Conservation (phyloP, 2,329 filamentous ascomycete genomes). For the Atkinsonella hypoxylon region DNA sequence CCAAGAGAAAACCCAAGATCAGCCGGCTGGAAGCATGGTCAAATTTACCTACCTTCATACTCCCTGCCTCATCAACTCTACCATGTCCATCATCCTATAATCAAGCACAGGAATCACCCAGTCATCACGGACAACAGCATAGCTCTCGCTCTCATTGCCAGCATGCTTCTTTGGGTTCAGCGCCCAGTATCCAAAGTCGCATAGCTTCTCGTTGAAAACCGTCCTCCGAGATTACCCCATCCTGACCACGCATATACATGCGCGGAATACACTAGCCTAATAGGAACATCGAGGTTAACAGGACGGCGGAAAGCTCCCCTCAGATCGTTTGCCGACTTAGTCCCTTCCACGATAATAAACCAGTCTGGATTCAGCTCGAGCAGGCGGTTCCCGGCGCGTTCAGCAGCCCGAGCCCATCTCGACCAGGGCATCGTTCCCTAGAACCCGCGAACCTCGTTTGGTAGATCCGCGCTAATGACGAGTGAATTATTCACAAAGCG, state of each 20-base stretch:
- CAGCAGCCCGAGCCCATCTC: conserved; percentile 51
- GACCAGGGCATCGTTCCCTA: conserved; percentile 60
- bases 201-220: conserved; percentile 49
- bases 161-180: conserved; percentile 54
- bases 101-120: conserved; percentile 52
- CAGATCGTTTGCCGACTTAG: conserved; percentile 55
- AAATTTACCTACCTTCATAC: background rate
- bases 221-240: conserved; percentile 49
- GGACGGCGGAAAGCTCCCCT: conserved; percentile 42
- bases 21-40: too few relatives aligned
- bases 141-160: conserved; percentile 44
- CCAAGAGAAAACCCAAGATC: too few relatives aligned
- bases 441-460: conserved; percentile 56
- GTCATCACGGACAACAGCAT: conserved; percentile 49
- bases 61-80: conserved; percentile 33
- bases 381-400: conserved; percentile 49
- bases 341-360: conserved; percentile 57
- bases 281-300: conserved; percentile 40
- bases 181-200: conserved; percentile 60
- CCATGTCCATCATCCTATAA: conserved; percentile 51
- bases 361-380: conserved; percentile 48
- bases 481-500: conserved; percentile 45
- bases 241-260: conserved; percentile 62
- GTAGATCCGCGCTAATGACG: conserved; percentile 54
- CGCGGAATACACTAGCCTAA: conserved; percentile 52